Conservation (phyloP, 2,329 filamentous ascomycete genomes). For the Penicillium sp. region DNA sequence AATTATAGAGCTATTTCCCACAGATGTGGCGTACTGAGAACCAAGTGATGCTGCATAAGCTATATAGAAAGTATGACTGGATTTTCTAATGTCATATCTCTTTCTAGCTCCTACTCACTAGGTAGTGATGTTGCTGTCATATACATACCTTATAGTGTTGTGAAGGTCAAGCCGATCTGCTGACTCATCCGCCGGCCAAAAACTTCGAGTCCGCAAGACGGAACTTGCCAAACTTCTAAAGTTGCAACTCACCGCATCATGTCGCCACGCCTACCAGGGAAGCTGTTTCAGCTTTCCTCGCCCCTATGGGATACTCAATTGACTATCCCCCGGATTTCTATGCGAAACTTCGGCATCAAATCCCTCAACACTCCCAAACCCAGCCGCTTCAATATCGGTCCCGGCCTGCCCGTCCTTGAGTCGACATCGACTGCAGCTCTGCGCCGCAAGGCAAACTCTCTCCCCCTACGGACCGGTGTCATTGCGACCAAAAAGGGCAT, state of each 20-base stretch:
- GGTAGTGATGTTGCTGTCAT: neutral
- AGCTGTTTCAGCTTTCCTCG: slow-evolving; percentile 32
- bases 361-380: slow-evolving; percentile 56
- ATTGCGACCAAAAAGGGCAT: slow-evolving; percentile 93
- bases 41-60: too few relatives aligned
- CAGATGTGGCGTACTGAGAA: too few relatives aligned
- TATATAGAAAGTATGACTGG: too few relatives aligned
- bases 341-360: slow-evolving; percentile 53
- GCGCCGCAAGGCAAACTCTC: slow-evolving; percentile 56
- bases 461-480: slow-evolving; percentile 73
- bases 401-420: slow-evolving; percentile 53
- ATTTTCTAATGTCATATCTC: too few relatives aligned
- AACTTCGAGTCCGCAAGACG: slow-evolving; percentile 15
- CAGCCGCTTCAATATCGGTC: slow-evolving; percentile 56
- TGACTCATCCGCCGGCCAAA: slow-evolving; percentile 23
- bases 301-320: slow-evolving; percentile 26
- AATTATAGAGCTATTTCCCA: too few relatives aligned
- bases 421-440: slow-evolving; percentile 61
- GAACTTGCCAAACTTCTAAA: neutral
- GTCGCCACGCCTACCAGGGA: slow-evolving; percentile 36
- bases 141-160: neutral
- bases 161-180: neutral
- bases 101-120: too few relatives aligned
- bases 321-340: slow-evolving; percentile 22
- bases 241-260: slow-evolving; percentile 23